Conservation (phyloP, 1,284 basidiomycete species). For the Takashimella koratensis region DNA sequence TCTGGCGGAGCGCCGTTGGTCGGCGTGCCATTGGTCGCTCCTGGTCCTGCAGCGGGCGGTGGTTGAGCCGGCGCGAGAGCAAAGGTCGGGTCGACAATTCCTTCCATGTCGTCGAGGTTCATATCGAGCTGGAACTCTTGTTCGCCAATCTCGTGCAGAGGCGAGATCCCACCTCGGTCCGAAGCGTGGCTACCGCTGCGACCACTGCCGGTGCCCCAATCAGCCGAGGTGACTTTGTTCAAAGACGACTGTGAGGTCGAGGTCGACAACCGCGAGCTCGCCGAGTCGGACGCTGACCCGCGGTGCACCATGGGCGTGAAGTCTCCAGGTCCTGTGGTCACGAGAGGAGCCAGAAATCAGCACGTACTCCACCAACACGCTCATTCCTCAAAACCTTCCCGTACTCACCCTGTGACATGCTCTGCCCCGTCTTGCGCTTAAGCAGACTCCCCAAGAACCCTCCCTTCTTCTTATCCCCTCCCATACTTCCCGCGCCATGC, state of each 20-base stretch:
- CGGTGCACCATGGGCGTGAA: slow-evolving; percentile 18
- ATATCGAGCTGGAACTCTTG: slow-evolving; percentile 62
- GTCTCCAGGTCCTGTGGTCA: slow-evolving; percentile 11
- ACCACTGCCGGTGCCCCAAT: not conserved
- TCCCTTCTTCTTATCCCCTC: slow-evolving; percentile 36
- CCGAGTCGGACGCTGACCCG: slow-evolving; percentile 20
- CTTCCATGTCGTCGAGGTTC: slow-evolving; percentile 76
- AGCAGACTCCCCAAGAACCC: slow-evolving; percentile 35
- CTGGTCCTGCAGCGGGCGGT: not conserved
- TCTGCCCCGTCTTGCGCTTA: slow-evolving; percentile 30
- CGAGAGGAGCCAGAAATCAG: too few species aligned
- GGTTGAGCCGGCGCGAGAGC: slow-evolving; percentile 23
- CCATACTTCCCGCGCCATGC: slow-evolving; percentile 11
- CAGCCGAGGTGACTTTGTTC: not conserved
- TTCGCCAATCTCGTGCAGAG: slow-evolving; percentile 31
- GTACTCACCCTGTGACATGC: slow-evolving; percentile 13
- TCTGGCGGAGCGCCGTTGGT: not conserved
- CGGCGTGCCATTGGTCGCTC: not conserved
- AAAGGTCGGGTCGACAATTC: slow-evolving; percentile 63
- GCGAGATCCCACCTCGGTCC: slow-evolving; percentile 28
- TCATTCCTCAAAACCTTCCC: too few species aligned
- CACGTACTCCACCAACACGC: too few species aligned
- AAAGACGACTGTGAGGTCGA: slow-evolving; percentile 12
- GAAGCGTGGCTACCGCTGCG: slow-evolving; percentile 15
- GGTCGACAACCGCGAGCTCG: slow-evolving; percentile 17